Evolutionary conservation across 768 basidiomycete species (phyloP).

Genomic region (Kwoniella dendrophila): DNA sequence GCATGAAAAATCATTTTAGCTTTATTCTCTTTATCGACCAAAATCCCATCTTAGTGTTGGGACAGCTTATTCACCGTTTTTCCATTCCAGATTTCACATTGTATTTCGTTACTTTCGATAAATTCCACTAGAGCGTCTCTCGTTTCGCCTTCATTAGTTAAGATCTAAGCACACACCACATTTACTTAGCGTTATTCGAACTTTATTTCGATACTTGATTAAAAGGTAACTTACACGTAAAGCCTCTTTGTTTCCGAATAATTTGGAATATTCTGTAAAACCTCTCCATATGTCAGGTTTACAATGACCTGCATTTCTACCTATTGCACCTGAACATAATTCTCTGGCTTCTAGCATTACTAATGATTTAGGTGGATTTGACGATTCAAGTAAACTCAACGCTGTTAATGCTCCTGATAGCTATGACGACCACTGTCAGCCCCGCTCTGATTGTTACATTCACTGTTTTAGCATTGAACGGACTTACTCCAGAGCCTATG

Average conservation of each 20-base stretch:
- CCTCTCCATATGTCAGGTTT: constrained; percentile 35
- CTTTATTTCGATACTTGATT: background rate
- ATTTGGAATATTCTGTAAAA: constrained; percentile 26
- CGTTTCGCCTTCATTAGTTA: constrained; percentile 37
- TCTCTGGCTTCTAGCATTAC: constrained; percentile 81
- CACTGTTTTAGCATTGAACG: background rate
- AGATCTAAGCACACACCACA: constrained; percentile 13
- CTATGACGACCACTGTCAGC: constrained; percentile 1
- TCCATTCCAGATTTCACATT: constrained; percentile 43
- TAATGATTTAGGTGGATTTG: constrained; percentile 52
- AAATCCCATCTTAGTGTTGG: background rate
- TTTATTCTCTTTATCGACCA: background rate
- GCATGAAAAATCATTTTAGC: background rate
- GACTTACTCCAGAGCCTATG: constrained; percentile 36
- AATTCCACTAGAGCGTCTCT: constrained; percentile 26
- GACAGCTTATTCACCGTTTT: constrained; percentile 26
- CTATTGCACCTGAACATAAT: constrained; percentile 62
- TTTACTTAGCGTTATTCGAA: background rate
- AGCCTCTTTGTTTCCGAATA: constrained; percentile 29
- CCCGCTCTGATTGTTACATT: too few species aligned
- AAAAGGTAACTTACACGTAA: constrained; percentile 18
- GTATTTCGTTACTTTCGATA: constrained; percentile 28
- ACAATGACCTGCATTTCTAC: constrained; percentile 59
- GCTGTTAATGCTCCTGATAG: constrained; percentile 27
- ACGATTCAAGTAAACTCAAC: constrained; percentile 24